Base-by-base conservation (phyloP, 1,284 basidiomycete species). In the Meripilus lineatus region DNA sequence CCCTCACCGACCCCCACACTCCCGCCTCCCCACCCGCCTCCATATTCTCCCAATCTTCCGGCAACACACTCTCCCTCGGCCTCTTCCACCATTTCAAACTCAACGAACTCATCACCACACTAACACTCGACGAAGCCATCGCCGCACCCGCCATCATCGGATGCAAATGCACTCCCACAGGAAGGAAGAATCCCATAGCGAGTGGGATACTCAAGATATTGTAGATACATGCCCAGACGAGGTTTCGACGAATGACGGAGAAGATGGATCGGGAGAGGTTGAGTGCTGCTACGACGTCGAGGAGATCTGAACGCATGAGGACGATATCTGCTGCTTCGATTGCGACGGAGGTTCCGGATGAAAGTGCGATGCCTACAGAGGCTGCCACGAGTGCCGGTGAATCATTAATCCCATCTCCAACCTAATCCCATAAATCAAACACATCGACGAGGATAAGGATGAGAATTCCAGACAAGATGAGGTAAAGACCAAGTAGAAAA, bases 351-450 rank as follows among this genome's bases (percentile, higher is more conserved):
- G 96, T 94, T 18, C 96, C 96, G 0, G 91, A 91, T 15, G 90
- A 92, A 1, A 99, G 79, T 0, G 96, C 96, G 50, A 99, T 95
- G 20, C 96, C 96, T 24, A 99, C 87, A 2, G 92, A 91, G 0
- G 95, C 91, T 2, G 89, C 90, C 14, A 95, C 94, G 1, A 99
- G 82, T 1, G 95, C 96, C 1, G 94, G 95, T 1, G 93, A 95
- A 63, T 99, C 96, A 64, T 99, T 99, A 69, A 99, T 96, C 15
- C 96, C 96, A 63, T 99, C 96, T 17, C 96, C 96, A 38, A 99
- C 92, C 92, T 93, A 49, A 33, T 42, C 35, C 25, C 20, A 23
- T 50, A 47, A 35, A 50, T 22, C 23, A 45, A 21, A 42, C 45
- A 36, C 32, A 32, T 17, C 17, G 30, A 35, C 28, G 8, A 28